Conservation (phyloP, 352 stramenopile genomes). For the Phytophthora multivora region DNA sequence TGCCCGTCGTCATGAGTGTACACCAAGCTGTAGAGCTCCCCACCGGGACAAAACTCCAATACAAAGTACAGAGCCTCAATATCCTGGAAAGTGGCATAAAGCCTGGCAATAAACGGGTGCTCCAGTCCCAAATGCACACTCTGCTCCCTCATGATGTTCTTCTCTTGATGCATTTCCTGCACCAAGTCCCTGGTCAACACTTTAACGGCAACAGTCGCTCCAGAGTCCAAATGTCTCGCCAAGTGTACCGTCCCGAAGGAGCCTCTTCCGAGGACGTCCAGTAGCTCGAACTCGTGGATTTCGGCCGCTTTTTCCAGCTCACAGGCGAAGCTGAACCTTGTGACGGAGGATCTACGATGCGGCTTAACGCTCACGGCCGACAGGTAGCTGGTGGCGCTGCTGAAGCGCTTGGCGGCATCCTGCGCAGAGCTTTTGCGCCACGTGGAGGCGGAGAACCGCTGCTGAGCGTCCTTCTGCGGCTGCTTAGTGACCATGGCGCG, state of each 20-base stretch:
- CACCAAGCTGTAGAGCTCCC: constrained; percentile 90
- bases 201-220: constrained; percentile 66
- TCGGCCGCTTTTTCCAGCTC: constrained; percentile 33
- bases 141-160: constrained; percentile 73
- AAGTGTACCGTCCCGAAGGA: constrained; percentile 77
- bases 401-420: constrained; percentile 22
- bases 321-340: constrained; percentile 15
- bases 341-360: constrained; percentile 18
- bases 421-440: constrained; percentile 26
- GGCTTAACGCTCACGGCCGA: constrained; percentile 23
- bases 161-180: constrained; percentile 65
- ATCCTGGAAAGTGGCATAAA: constrained; percentile 82
- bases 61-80: constrained; percentile 74
- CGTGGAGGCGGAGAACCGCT: constrained; percentile 43
- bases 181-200: constrained; percentile 48
- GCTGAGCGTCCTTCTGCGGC: constrained; percentile 12
- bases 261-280: constrained; percentile 66
- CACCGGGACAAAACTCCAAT: constrained; percentile 73
- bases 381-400: constrained; percentile 30
- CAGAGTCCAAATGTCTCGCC: constrained; percentile 59
- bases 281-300: constrained; percentile 61
- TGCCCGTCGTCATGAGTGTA: constrained; percentile 48
- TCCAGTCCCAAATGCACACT: constrained; percentile 60
- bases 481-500: constrained; percentile 33
- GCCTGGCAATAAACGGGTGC: constrained; percentile 61